These are phyloP conservation scores for Cryptococcus sp. DNA, from an alignment of 1,284 basidiomycete species.

Conservation along the genomic window DNA sequence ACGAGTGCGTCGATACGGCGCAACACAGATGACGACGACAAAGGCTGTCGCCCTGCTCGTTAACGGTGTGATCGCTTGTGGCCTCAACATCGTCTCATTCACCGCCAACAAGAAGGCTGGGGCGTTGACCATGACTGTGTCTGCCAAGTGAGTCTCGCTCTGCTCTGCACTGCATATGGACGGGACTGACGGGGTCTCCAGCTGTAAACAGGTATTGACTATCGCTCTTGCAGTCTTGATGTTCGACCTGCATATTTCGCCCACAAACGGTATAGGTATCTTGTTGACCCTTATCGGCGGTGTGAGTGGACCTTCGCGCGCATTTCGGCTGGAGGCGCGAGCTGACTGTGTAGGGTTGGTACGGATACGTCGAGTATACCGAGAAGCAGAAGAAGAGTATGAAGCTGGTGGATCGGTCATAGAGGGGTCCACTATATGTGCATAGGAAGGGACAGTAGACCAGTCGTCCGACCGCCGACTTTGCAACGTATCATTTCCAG, in stretches of 20 bases:
- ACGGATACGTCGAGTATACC: slow-evolving; percentile 64
- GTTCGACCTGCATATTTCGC: slow-evolving; percentile 74
- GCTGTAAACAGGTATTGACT: slow-evolving; percentile 87
- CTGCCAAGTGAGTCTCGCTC: slow-evolving; percentile 42
- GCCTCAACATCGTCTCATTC: slow-evolving; percentile 84
- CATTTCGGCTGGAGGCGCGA: not conserved
- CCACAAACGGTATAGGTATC: slow-evolving; percentile 73
- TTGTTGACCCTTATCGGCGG: slow-evolving; percentile 74
- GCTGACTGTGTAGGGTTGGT: slow-evolving; percentile 50
- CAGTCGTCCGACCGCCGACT: too few relatives aligned
- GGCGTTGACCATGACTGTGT: slow-evolving; percentile 48
- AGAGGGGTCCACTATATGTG: too few relatives aligned
- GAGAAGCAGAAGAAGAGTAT: slow-evolving; percentile 51
- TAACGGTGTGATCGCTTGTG: slow-evolving; percentile 83
- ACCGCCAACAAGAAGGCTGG: slow-evolving; percentile 85
- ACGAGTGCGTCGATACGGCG: slow-evolving; percentile 55
- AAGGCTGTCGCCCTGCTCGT: slow-evolving; percentile 58
- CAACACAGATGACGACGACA: slow-evolving; percentile 52
- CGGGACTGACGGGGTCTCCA: too few relatives aligned
- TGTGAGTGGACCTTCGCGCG: slow-evolving; percentile 43
- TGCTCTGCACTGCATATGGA: too few relatives aligned
- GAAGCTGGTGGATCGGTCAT: slow-evolving; percentile 15
- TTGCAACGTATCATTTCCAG: too few relatives aligned
- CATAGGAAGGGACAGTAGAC: too few relatives aligned
- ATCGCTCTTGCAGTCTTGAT: slow-evolving; percentile 75